Base-by-base conservation (phyloP, 2,329 filamentous ascomycete species). In the Hymenoscyphus occultus region DNA sequence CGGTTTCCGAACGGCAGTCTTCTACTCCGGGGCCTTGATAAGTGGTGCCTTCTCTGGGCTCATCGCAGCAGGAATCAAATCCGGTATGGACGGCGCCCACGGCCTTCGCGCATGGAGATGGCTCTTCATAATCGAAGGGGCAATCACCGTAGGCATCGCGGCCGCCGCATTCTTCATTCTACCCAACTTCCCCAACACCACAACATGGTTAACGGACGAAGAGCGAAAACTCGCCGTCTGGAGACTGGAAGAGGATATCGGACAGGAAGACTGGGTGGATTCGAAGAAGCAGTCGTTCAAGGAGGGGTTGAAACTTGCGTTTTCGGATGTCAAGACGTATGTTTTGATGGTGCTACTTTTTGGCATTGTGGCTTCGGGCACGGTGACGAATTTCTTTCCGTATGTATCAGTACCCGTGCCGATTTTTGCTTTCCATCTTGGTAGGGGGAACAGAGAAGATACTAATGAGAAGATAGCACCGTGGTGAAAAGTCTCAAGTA, bases 1-100 rank as follows among this genome's bases (percentile, higher is more conserved):
- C 1, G 85, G 84, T 10, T 77, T 89, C n/a, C 81, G 88, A 10
- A 90, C 86, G 14, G 86, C 87, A 1, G 78, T 88, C 22, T 80
- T 91, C 6, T 90, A 90, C 74, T 86, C 87, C 0, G 90, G 89
- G 0, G 86, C 86, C 0, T 79, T 92, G 35, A 83, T 92, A 22
- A 89, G 87, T 0, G 88, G 89, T 4, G 89, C 90, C 1, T 92
- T 92, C 71, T 90, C 88, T 0, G 89, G 88, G 1, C 76, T 88
- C 9, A 84, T 89, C 45, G 82, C 84, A 1, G 85, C 85, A 0
- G 86, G 89, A 6, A 90, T 93, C 63, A 86, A 84, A 0, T 78
- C 80, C n/a, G 85, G 88, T 60, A 83, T 93, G 80, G 81, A 89
- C 65, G 81, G 84, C 1, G 76, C 77, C 0, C 77, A 76, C 7